Conservation (phyloP, 1,284 basidiomycete species). For the Papiliotrema nemorosa region DNA sequence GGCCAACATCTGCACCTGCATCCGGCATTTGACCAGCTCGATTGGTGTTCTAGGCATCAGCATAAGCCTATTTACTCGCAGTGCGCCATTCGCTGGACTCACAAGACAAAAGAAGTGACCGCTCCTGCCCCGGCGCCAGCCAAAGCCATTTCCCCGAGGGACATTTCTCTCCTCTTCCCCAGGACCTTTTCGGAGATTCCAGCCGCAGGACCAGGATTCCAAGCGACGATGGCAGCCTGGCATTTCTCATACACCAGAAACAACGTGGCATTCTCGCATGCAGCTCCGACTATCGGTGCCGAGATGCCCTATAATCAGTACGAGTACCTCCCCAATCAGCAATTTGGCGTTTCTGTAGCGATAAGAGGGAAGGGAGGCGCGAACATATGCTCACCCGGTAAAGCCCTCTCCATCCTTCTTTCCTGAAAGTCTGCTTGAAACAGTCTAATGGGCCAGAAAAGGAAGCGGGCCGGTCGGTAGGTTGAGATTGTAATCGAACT, state of each 20-base stretch:
- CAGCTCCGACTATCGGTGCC: constrained; percentile 83
- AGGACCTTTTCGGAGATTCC: constrained; percentile 28
- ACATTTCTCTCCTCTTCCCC: constrained; percentile 49
- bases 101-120: constrained; percentile 76
- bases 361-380: neutral
- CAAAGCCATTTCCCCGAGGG: constrained; percentile 64
- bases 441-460: constrained; percentile 80
- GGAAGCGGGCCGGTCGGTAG: constrained; percentile 64
- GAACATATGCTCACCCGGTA: constrained; percentile 60
- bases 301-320: constrained; percentile 65
- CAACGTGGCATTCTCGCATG: constrained; percentile 81
- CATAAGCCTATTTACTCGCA: neutral
- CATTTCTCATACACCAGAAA: constrained; percentile 84
- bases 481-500: constrained; percentile 77
- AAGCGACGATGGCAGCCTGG: constrained; percentile 60
- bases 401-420: constrained; percentile 72
- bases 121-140: constrained; percentile 79
- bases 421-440: constrained; percentile 67
- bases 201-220: constrained; percentile 10
- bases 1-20: constrained; percentile 87
- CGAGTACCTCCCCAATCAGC: neutral
- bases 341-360: neutral
- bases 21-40: constrained; percentile 88
- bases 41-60: constrained; percentile 66
- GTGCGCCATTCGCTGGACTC: constrained; percentile 34